Conservation (phyloP, 768 basidiomycete genomes). For the Megacollybia marginata region DNA sequence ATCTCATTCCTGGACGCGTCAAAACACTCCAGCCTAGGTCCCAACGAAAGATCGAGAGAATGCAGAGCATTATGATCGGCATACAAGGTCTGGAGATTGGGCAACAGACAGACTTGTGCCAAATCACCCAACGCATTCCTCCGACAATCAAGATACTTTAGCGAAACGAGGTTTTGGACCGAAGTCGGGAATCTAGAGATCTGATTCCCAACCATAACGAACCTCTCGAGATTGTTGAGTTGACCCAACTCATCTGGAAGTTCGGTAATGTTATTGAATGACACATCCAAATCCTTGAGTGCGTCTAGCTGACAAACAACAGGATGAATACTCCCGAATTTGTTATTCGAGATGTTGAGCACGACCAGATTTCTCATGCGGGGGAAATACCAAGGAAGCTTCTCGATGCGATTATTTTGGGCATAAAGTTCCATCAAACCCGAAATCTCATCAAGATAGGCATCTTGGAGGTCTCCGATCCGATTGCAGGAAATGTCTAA, state of each 20-base stretch:
- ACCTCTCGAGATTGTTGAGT: conserved; percentile 57
- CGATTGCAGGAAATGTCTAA: conserved; percentile 91
- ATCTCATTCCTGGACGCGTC: conserved; percentile 87
- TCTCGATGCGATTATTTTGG: conserved; percentile 89
- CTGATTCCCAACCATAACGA: conserved; percentile 84
- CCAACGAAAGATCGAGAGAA: conserved; percentile 71
- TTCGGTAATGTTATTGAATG: conserved; percentile 84
- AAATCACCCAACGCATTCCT: conserved; percentile 81
- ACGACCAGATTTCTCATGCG: conserved; percentile 61
- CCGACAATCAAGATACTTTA: conserved; percentile 75
- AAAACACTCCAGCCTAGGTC: conserved; percentile 55
- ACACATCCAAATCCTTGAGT: conserved; percentile 86
- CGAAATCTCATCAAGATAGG: conserved; percentile 70
- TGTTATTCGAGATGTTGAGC: conserved; percentile 95
- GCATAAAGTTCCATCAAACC: conserved; percentile 62
- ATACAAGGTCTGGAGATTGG: conserved; percentile 55
- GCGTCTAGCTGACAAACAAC: conserved; percentile 66
- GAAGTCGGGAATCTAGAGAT: conserved; percentile 64
- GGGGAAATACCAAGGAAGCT: conserved; percentile 80
- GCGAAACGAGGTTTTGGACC: conserved; percentile 44
- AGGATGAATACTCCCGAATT: conserved; percentile 67
- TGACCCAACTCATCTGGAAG: conserved; percentile 77
- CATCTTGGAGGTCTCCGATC: conserved; percentile 82
- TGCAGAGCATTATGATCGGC: conserved; percentile 83
- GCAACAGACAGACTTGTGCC: conserved; percentile 57